Base-by-base conservation (phyloP, 306 rosid species). In the Vigna mungo region DNA sequence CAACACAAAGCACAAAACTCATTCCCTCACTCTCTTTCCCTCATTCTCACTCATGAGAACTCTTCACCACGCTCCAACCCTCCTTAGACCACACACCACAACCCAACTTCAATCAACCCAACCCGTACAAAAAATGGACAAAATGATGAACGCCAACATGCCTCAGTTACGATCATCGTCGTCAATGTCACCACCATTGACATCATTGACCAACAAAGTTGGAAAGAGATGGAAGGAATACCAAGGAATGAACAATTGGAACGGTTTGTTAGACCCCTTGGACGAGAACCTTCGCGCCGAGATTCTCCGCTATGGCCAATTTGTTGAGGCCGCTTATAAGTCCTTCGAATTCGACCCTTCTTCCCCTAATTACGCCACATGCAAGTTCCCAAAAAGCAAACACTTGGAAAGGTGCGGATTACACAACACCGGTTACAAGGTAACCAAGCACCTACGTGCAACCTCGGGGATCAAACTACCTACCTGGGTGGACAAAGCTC, bases 321-420 rank as follows among this genome's bases (percentile, higher is more conserved):
- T 92, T 43, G 90, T 90, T 4, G 95, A 92, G 14, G 85, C 91
- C 0, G 55, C 95, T 0, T 92, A 92, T 60, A 77, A 84, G 14
- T 82, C 95, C 44, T 92, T 92, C 20, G 88, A 92, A 9, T 88
- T 88, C 20, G 93, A 92, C 69, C 90, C 90, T 15, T 86, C 85
- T 0, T 92, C 91, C 0, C 48, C 89, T 0, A 72, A 87, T 4
- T 89, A 89, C 43, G 93, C 86, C 10, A 84, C 77, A 17, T 90
- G 83, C 43, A 81, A 52, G 30, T 83, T 78, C 76, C 79, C 86
- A 0, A 92, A 80, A 66, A 69, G 16, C 67, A 72, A 79, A 0
- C 63, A 90, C 4, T 49, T 90, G 0, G 59, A 84, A 1, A 30
- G 80, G 0, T 83, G 87, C 15, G 97, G 86, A 1, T 69, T 87